Conservation (phyloP, 2,329 filamentous ascomycete genomes). For the Sporothrix pseudoabietina region DNA sequence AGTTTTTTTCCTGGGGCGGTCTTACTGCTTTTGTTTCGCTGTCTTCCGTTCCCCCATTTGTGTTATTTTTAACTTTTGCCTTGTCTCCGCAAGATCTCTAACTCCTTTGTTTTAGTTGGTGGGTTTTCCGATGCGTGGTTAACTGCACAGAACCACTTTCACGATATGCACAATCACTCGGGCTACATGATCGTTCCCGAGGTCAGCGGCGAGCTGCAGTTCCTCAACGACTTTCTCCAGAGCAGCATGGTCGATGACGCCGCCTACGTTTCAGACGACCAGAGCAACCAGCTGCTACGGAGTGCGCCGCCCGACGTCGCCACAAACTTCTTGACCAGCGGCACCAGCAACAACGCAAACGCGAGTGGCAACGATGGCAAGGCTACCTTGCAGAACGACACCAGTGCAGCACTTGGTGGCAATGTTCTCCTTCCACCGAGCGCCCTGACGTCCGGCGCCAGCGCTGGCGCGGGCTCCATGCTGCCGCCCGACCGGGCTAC, state of each 20-base stretch:
- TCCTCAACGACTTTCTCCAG: constrained; percentile 94
- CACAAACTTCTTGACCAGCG: constrained; percentile 52
- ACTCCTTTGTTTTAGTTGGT: constrained; percentile 57
- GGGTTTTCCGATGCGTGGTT: constrained; percentile 84
- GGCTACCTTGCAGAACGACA: background rate
- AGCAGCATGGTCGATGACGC: constrained; percentile 87
- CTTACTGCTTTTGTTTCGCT: constrained; percentile 4
- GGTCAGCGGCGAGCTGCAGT: constrained; percentile 93
- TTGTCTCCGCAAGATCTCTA: constrained; percentile 3
- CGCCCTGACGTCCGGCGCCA: constrained; percentile 36
- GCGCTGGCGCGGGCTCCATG: constrained; percentile 54
- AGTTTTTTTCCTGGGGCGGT: background rate
- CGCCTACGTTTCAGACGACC: constrained; percentile 69
- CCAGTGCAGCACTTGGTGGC: constrained; percentile 34
- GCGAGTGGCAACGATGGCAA: constrained; percentile 39
- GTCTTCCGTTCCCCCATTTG: constrained; percentile 62
- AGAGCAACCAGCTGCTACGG: constrained; percentile 49
- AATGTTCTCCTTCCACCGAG: constrained; percentile 42
- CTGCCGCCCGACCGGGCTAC: constrained; percentile 53
- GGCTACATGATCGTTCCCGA: constrained; percentile 94
- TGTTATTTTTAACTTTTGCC: constrained; percentile 68
- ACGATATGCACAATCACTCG: constrained; percentile 92
- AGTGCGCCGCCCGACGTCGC: constrained; percentile 52
- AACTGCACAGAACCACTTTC: constrained; percentile 76
- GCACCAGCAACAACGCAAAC: constrained; percentile 42